These are phyloP conservation scores for Moniliophthora roreri DNA, from an alignment of 1,284 basidiomycete species.

Conservation along the genomic window DNA sequence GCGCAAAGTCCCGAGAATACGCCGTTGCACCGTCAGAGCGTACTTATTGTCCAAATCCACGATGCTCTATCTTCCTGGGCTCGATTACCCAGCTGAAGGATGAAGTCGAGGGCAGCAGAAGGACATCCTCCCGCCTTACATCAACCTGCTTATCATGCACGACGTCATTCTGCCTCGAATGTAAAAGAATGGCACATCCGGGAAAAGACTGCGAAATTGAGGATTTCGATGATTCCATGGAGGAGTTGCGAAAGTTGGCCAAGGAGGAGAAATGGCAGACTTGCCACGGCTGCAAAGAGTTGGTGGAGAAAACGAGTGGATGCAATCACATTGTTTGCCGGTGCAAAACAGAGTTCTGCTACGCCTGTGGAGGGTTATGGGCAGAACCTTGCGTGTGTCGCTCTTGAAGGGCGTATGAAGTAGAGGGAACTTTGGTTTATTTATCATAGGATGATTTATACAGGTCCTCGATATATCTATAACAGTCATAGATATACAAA, in stretches of 20 bases:
- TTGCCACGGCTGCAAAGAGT: constrained; percentile 21
- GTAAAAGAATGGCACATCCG: constrained; percentile 32
- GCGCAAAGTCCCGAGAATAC: constrained; percentile 35
- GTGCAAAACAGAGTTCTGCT: constrained; percentile 23
- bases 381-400: constrained; percentile 1
- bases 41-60: constrained; percentile 38
- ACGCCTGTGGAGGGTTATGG: constrained; percentile 18
- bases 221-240: constrained; percentile 2
- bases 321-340: constrained; percentile 24
- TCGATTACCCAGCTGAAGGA: constrained; percentile 20
- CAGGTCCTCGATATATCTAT: no score
- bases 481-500: no score
- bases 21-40: constrained; percentile 28
- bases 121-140: not conserved
- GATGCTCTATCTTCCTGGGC: constrained; percentile 43
- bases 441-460: no score
- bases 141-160: constrained; percentile 28
- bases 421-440: no score
- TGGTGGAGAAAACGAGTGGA: constrained; percentile 22
- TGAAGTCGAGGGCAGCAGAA: not conserved
- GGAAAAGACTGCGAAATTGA: constrained; percentile 21
- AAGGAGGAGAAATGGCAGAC: constrained; percentile 20
- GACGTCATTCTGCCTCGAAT: constrained; percentile 31
- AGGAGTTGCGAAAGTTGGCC: constrained; percentile 16
- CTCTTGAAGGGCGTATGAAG: no score